phyloP scores from a whole-genome alignment of 768 basidiomycete genomes.

The Lentinula guzmanii region DNA sequence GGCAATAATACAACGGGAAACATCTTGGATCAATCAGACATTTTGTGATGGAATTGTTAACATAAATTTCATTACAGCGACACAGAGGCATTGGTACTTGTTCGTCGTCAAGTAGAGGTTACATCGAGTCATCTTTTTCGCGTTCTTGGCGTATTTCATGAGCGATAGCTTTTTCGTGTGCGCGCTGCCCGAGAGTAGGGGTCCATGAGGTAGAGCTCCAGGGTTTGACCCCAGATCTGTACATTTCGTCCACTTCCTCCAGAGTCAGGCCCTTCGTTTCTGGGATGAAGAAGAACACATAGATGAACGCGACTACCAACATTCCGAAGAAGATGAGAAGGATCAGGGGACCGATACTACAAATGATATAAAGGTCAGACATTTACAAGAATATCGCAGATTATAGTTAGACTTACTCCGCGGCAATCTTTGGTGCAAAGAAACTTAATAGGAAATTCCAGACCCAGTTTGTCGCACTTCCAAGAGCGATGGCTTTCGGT shows the following conservation, averaged over 20 bases:
- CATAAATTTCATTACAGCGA: background rate
- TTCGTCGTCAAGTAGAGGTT: background rate
- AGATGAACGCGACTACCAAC: conserved; percentile 62
- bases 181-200: conserved; percentile 39
- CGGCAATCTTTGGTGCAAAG: conserved; percentile 65
- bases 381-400: background rate
- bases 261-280: conserved; percentile 76
- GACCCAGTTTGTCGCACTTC: conserved; percentile 58
- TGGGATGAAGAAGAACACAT: conserved; percentile 72
- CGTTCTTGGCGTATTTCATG: conserved; percentile 1
- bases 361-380: background rate
- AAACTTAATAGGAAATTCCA: conserved; percentile 76
- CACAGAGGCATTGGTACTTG: too few relatives aligned
- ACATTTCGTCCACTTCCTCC: conserved; percentile 77
- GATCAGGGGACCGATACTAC: conserved; percentile 67
- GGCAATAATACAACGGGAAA: too few relatives aligned
- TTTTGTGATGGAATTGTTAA: too few relatives aligned
- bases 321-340: conserved; percentile 73
- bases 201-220: conserved; percentile 62
- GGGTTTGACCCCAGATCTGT: conserved; percentile 57
- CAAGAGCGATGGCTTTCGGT: conserved; percentile 74
- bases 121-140: background rate
- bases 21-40: too few relatives aligned
- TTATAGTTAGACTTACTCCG: conserved; percentile 27
- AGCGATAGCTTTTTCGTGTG: conserved; percentile 22